Conservation (phyloP, 192 early-diverging fungal genomes). For the Spizellomyces punctatus region DNA sequence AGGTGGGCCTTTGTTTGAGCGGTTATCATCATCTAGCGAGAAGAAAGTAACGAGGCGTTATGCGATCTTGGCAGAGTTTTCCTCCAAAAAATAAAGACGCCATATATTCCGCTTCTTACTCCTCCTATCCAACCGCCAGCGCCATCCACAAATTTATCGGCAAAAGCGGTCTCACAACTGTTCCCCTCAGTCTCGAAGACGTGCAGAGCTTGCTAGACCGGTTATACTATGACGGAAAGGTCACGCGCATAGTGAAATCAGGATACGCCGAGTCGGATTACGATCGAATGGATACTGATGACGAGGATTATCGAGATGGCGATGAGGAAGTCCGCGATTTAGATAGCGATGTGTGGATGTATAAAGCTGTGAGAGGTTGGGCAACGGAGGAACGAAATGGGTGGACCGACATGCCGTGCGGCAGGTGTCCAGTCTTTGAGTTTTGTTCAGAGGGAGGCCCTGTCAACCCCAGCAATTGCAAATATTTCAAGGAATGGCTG, state of each 20-base stretch:
- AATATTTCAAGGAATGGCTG: constrained; percentile 83
- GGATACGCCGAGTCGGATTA: constrained; percentile 31
- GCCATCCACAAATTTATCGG: constrained; percentile 73
- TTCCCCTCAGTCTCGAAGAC: constrained; percentile 71
- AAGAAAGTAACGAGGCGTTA: background rate
- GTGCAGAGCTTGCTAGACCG: constrained; percentile 81
- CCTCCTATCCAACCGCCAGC: constrained; percentile 68
- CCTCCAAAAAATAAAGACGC: constrained; percentile 48
- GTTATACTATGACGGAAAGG: constrained; percentile 83
- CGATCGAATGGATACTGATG: constrained; percentile 53
- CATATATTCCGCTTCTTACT: constrained; percentile 67
- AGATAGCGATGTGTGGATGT: constrained; percentile 63
- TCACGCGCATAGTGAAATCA: constrained; percentile 65
- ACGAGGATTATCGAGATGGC: constrained; percentile 52
- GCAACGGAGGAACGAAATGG: constrained; percentile 29
- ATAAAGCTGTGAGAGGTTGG: constrained; percentile 64
- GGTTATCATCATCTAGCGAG: too few relatives aligned
- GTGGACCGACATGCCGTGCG: constrained; percentile 82
- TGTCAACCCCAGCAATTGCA: constrained; percentile 76
- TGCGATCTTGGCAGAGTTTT: constrained; percentile 49
- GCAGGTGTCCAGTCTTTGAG: constrained; percentile 80
- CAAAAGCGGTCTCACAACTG: constrained; percentile 69
- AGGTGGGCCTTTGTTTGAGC: constrained; percentile 9
- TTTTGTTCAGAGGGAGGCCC: constrained; percentile 75
- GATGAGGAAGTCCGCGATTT: constrained; percentile 23